Evolutionary conservation across 202 grass and related monocot genomes (phyloP).

Genomic region (Schoenoplectus triqueter): DNA sequence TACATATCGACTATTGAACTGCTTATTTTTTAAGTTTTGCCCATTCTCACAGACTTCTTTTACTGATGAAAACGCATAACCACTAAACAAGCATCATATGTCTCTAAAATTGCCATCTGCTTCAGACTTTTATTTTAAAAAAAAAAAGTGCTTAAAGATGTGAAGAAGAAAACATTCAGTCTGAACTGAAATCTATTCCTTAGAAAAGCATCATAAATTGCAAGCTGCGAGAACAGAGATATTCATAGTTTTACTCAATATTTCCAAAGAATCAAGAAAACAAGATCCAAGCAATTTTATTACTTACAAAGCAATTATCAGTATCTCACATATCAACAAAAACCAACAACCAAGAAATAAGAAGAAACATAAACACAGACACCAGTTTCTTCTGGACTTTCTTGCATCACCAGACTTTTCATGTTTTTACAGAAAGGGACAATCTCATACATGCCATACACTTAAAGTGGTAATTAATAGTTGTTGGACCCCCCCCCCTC

Average conservation of each 20-base stretch:
- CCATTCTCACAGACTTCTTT: not conserved
- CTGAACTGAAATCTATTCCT: not conserved
- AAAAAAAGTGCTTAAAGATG: not conserved
- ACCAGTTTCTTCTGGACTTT: not conserved
- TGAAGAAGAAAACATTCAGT: not conserved
- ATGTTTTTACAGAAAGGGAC: not conserved
- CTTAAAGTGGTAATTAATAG: not conserved
- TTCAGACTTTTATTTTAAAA: not conserved
- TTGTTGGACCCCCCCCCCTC: not conserved
- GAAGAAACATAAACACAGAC: not conserved
- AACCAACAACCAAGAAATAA: not conserved
- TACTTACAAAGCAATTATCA: not conserved
- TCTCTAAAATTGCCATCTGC: not conserved
- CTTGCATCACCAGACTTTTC: not conserved
- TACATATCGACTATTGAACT: not conserved
- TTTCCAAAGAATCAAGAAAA: not conserved
- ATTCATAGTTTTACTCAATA: not conserved
- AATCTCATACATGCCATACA: not conserved
- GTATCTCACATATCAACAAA: not conserved
- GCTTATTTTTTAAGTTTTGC: not conserved
- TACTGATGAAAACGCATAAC: not conserved
- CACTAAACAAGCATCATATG: not conserved
- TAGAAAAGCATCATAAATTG: not conserved
- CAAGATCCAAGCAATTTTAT: not conserved
- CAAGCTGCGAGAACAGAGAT: not conserved